A percentile compares a stretch with the other conserved stretches of the same genome.
These are phyloP conservation scores for Pseudogymnoascus sp. DNA, from an alignment of 2,329 filamentous ascomycete genomes.

Conservation along the genomic window DNA sequence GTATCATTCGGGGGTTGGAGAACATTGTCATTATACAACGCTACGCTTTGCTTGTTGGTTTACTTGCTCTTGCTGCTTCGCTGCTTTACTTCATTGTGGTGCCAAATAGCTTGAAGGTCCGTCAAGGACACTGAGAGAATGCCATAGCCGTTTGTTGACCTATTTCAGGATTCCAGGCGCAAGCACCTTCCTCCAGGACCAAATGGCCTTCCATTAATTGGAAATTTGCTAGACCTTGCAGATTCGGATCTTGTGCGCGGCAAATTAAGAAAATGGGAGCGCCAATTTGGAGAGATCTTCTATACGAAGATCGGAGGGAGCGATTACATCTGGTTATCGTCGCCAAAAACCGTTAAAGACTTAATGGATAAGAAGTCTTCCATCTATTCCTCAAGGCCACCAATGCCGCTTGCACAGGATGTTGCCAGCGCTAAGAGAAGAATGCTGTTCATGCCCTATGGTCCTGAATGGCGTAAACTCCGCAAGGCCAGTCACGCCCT, in stretches of 20 bases:
- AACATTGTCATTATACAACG: too few species aligned
- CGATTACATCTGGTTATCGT: constrained; percentile 33
- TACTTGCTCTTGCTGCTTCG: too few species aligned
- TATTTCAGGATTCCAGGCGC: constrained; percentile 18
- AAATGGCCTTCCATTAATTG: constrained; percentile 31
- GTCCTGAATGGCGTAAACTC: constrained; percentile 22
- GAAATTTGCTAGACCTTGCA: constrained; percentile 30
- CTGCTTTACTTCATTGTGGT: too few species aligned
- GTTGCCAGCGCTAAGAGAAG: constrained; percentile 21
- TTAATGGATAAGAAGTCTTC: constrained; percentile 20
- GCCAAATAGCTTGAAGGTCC: too few species aligned
- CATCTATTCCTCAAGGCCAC: constrained; percentile 32
- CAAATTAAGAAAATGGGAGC: constrained; percentile 29
- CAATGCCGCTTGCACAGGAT: constrained; percentile 29
- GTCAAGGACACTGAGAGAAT: too few species aligned
- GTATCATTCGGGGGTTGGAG: too few species aligned
- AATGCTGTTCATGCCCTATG: constrained; percentile 25
- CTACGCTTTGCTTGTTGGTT: too few species aligned
- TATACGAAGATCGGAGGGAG: constrained; percentile 31
- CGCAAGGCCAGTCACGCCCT: constrained; percentile 23
- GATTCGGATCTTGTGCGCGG: constrained; percentile 25
- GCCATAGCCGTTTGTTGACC: not conserved
- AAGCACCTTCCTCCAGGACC: constrained; percentile 31
- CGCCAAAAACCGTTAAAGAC: constrained; percentile 20
- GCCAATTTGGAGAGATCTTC: constrained; percentile 31